A percentile compares a stretch with the other conserved stretches of the same genome.
Evolutionary conservation across 176 grass and related monocot species (phyloP).

Genomic region (Musa schizocarpa): DNA sequence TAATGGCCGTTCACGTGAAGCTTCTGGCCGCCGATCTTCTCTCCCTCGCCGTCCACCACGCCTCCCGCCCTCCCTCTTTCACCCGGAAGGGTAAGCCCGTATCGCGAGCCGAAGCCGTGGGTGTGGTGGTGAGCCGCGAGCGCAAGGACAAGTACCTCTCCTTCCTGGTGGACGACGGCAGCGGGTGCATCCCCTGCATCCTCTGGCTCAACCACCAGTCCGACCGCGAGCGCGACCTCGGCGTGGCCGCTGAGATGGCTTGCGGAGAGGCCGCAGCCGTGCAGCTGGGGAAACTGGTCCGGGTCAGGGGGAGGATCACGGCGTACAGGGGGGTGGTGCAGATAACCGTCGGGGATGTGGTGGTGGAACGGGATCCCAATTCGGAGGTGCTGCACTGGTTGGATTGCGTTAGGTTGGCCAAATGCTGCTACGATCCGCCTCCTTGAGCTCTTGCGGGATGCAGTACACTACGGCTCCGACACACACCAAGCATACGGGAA

Average conservation of each 20-base stretch:
- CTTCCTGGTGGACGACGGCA: constrained; percentile 73
- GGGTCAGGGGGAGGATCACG: constrained; percentile 57
- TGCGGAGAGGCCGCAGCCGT: constrained; percentile 30
- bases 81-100: constrained; percentile 23
- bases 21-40: constrained; percentile 57
- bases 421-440: constrained; percentile 39
- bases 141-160: constrained; percentile 43
- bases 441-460: background rate
- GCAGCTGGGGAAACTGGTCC: constrained; percentile 43
- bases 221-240: constrained; percentile 8
- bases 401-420: constrained; percentile 59
- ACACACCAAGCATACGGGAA: too few species aligned
- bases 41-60: constrained; percentile 23
- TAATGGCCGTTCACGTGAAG: constrained; percentile 36
- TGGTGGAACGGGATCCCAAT: constrained; percentile 76
- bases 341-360: constrained; percentile 51
- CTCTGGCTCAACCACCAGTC: constrained; percentile 54
- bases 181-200: constrained; percentile 58
- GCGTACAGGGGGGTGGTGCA: constrained; percentile 49
- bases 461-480: background rate
- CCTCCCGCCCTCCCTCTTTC: constrained; percentile 29
- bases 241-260: constrained; percentile 39
- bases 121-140: constrained; percentile 47
- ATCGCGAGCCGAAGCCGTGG: constrained; percentile 39
- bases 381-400: constrained; percentile 58